Evolutionary conservation across 805 yeast genomes (phyloP).

Genomic region (Spathaspora passalidarum): DNA sequence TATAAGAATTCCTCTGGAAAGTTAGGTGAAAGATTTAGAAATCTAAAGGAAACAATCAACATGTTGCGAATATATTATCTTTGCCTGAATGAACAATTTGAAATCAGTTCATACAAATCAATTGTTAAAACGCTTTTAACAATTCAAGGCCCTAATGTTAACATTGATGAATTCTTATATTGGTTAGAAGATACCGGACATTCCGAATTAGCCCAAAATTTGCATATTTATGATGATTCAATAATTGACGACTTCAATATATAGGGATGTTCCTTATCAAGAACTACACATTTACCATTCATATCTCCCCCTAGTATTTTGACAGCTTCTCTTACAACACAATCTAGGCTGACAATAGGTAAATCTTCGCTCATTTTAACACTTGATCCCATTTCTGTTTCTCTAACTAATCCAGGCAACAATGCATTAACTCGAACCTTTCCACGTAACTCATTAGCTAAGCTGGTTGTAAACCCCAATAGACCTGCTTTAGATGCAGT

Average conservation of each 20-base stretch:
- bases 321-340: slow-evolving; percentile 26
- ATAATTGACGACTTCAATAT: neutral
- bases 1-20: neutral
- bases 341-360: slow-evolving; percentile 20
- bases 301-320: slow-evolving; percentile 18
- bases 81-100: neutral
- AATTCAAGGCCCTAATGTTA: neutral
- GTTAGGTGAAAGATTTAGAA: neutral
- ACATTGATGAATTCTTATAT: neutral
- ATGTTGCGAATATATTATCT: neutral
- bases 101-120: neutral
- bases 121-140: neutral
- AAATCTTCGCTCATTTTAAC: slow-evolving; percentile 21
- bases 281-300: slow-evolving; percentile 30
- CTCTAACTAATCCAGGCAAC: slow-evolving; percentile 63
- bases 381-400: slow-evolving; percentile 61
- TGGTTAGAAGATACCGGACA: neutral
- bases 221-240: too few species aligned
- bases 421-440: slow-evolving; percentile 62
- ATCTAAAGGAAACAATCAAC: neutral
- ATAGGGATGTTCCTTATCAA: slow-evolving; percentile 9
- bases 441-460: slow-evolving; percentile 59
- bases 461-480: slow-evolving; percentile 53
- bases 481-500: slow-evolving; percentile 72
- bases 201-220: neutral